Percentiles rank a stretch among this genome's conserved stretches.
Conservation (phyloP, 371 early-diverging fungal species). For the Coemansia sp. region DNA sequence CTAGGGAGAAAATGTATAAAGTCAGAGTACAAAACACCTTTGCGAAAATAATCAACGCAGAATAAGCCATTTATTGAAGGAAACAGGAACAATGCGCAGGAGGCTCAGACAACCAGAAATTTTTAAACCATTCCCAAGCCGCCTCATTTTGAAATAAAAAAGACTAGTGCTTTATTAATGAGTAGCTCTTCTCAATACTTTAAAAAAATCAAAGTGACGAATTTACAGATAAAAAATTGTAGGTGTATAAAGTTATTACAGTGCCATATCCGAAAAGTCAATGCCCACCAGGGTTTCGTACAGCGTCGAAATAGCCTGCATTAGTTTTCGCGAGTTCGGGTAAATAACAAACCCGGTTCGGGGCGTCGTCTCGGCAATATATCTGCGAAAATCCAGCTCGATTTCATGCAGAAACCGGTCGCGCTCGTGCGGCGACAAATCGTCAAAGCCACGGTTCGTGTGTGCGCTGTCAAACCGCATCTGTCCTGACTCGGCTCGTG, state of each 20-base stretch:
- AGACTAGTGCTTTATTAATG: no score
- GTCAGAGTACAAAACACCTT: no score
- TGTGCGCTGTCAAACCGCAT: background rate
- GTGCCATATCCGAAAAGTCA: slow-evolving; percentile 14
- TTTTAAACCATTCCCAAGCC: no score
- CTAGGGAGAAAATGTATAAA: no score
- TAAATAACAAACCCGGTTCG: slow-evolving; percentile 8
- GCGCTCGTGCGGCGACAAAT: slow-evolving; percentile 7
- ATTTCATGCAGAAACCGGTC: slow-evolving; percentile 9
- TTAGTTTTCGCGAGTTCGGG: slow-evolving; percentile 5
- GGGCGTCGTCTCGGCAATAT: slow-evolving; percentile 1
- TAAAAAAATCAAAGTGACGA: no score
- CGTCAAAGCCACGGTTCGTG: slow-evolving; percentile 7
- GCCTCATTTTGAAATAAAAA: no score
- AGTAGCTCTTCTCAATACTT: no score
- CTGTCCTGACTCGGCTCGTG: background rate
- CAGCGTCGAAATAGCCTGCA: background rate
- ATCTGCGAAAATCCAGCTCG: slow-evolving; percentile 7
- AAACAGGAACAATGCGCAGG: no score
- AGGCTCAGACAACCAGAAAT: no score
- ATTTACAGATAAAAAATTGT: no score
- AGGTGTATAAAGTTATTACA: background rate
- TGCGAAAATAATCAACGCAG: no score
- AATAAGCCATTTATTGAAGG: no score
- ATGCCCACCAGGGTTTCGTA: background rate